These are phyloP conservation scores for Epichloe festucae DNA, from an alignment of 2,329 filamentous ascomycete species.

Conservation along the genomic window DNA sequence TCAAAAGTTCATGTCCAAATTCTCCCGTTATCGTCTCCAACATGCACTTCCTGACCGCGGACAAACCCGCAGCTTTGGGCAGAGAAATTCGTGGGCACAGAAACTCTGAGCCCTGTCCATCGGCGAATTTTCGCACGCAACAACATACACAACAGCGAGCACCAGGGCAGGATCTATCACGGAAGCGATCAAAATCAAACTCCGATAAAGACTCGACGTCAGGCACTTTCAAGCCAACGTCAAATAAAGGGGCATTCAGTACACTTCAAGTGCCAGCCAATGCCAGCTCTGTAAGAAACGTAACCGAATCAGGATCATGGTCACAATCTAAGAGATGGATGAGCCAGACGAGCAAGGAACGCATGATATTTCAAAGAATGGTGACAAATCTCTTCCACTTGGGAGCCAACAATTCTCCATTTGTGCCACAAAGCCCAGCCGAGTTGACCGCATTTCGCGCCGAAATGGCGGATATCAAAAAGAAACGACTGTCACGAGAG, in stretches of 20 bases:
- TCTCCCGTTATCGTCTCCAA: neutral
- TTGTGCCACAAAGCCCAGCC: slow-evolving; percentile 21
- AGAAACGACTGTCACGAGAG: slow-evolving; percentile 12
- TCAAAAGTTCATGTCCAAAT: neutral
- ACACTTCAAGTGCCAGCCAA: neutral
- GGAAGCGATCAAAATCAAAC: neutral
- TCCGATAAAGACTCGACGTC: neutral
- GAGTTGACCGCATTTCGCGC: slow-evolving; percentile 22
- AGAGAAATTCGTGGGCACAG: neutral
- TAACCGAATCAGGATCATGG: slow-evolving; percentile 18
- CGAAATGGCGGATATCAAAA: slow-evolving; percentile 16
- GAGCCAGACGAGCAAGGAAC: slow-evolving; percentile 21
- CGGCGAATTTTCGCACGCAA: neutral
- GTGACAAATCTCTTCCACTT: slow-evolving; percentile 22
- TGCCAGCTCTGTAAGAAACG: neutral
- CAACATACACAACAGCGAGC: neutral
- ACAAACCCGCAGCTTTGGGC: neutral
- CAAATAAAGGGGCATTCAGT: slow-evolving; percentile 1
- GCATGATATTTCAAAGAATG: slow-evolving; percentile 22
- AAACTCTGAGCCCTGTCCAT: neutral
- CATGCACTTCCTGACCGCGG: neutral
- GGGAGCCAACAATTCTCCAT: slow-evolving; percentile 23
- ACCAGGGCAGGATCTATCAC: neutral
- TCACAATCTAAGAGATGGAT: slow-evolving; percentile 27
- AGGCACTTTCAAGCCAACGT: neutral